Evolutionary conservation across 768 basidiomycete genomes (phyloP).

Genomic region (Suillus subaureus): DNA sequence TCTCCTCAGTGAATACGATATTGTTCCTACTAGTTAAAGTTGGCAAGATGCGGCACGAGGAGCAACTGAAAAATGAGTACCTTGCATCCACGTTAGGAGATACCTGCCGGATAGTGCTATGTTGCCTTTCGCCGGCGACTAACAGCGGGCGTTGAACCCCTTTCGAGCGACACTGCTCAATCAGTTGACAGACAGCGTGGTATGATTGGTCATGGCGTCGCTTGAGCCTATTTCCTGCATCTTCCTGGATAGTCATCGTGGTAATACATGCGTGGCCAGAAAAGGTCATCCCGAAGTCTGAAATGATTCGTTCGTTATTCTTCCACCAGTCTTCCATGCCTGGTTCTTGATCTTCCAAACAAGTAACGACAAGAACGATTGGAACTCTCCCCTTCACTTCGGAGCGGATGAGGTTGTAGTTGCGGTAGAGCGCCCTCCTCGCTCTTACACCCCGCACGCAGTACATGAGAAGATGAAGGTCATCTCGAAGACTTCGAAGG

Average conservation of each 20-base stretch:
- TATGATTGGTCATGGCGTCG: slow-evolving; percentile 11
- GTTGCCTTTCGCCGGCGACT: background rate
- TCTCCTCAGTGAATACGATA: slow-evolving; percentile 13
- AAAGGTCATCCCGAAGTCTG: slow-evolving; percentile 37
- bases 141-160: background rate
- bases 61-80: background rate
- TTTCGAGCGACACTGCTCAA: background rate
- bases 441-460: slow-evolving; percentile 34
- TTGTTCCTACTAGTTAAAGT: background rate
- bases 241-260: background rate
- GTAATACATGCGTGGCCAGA: slow-evolving; percentile 42
- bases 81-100: background rate
- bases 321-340: slow-evolving; percentile 43
- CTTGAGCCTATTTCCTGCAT: background rate
- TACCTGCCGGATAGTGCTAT: background rate
- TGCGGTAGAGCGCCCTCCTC: slow-evolving; percentile 26
- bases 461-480: slow-evolving; percentile 36
- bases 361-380: slow-evolving; percentile 34
- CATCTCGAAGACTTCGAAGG: slow-evolving; percentile 33
- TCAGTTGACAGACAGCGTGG: slow-evolving; percentile 5
- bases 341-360: slow-evolving; percentile 34
- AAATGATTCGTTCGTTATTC: slow-evolving; percentile 34
- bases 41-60: background rate
- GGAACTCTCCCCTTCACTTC: slow-evolving; percentile 31
- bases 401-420: slow-evolving; percentile 34